Percentiles rank a stretch among this genome's conserved stretches.
These are phyloP conservation scores for Calocybe cyanea DNA, from an alignment of 768 basidiomycete genomes.

Conservation along the genomic window DNA sequence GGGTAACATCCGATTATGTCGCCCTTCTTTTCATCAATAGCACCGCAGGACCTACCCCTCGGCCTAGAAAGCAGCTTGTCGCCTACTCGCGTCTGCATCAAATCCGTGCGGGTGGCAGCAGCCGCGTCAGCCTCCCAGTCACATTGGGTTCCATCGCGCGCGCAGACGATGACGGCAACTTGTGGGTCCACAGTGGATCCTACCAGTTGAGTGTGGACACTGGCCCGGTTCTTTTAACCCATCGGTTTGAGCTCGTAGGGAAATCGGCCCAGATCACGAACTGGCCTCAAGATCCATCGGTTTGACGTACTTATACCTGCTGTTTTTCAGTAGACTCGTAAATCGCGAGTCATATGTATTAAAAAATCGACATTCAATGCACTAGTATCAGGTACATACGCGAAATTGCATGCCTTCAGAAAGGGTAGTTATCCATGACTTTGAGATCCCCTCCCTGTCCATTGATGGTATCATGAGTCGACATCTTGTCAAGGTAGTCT, in stretches of 20 bases:
- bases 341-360: too few relatives aligned
- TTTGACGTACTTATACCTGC: not conserved
- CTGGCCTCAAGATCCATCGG: conserved; percentile 28
- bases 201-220: conserved; percentile 44
- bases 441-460: conserved; percentile 12
- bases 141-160: conserved; percentile 48
- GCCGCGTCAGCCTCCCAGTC: conserved; percentile 33
- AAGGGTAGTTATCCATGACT: conserved; percentile 19
- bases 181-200: conserved; percentile 41
- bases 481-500: conserved; percentile 33
- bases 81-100: conserved; percentile 39
- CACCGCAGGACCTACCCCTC: conserved; percentile 44
- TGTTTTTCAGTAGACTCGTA: too few relatives aligned
- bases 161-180: conserved; percentile 41
- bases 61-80: conserved; percentile 49
- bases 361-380: too few relatives aligned
- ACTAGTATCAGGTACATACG: not conserved
- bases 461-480: conserved; percentile 14
- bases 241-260: conserved; percentile 42
- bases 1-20: conserved; percentile 49
- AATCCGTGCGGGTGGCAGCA: conserved; percentile 22
- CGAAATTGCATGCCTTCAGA: conserved; percentile 4
- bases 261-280: conserved; percentile 32
- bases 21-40: conserved; percentile 49
- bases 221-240: conserved; percentile 30